phyloP scores from a whole-genome alignment of 2,329 filamentous ascomycete species.

The Albophoma yamanashiensis region DNA sequence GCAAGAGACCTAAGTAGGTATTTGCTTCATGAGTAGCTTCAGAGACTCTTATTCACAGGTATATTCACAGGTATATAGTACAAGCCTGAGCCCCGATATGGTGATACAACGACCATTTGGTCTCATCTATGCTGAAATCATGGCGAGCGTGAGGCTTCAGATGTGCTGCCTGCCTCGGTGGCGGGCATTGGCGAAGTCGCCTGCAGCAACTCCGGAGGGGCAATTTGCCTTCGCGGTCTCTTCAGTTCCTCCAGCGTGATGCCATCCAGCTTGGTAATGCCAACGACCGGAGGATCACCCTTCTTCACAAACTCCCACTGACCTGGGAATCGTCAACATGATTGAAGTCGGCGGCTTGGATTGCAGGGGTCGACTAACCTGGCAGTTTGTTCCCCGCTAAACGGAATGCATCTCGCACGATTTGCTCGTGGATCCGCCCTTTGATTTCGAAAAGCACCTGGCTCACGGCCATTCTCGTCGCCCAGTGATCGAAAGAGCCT shows the following conservation, averaged over 20 bases:
- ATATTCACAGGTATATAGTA: background rate
- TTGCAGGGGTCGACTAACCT: constrained; percentile 40
- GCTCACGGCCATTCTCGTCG: constrained; percentile 77
- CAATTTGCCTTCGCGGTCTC: constrained; percentile 60
- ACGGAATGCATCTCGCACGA: constrained; percentile 86
- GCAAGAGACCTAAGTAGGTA: too few species aligned
- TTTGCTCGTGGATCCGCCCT: constrained; percentile 86
- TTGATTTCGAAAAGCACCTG: constrained; percentile 89
- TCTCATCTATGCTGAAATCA: background rate
- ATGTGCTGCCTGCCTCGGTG: constrained; percentile 20
- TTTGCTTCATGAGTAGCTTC: background rate
- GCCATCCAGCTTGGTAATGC: constrained; percentile 82
- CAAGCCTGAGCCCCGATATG: background rate
- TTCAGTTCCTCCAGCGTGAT: constrained; percentile 76
- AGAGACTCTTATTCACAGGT: background rate
- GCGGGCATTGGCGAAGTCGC: constrained; percentile 20
- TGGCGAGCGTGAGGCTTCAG: constrained; percentile 19
- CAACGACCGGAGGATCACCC: constrained; percentile 81
- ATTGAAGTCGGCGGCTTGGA: background rate
- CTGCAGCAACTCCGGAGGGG: constrained; percentile 28
- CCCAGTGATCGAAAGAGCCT: constrained; percentile 95
- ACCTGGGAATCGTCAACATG: constrained; percentile 33
- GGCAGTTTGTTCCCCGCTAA: constrained; percentile 92
- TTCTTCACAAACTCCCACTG: constrained; percentile 91
- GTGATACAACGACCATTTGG: constrained; percentile 2